These are phyloP conservation scores for Neonectria coccinea DNA, from an alignment of 2,329 filamentous ascomycete species.

Conservation along the genomic window DNA sequence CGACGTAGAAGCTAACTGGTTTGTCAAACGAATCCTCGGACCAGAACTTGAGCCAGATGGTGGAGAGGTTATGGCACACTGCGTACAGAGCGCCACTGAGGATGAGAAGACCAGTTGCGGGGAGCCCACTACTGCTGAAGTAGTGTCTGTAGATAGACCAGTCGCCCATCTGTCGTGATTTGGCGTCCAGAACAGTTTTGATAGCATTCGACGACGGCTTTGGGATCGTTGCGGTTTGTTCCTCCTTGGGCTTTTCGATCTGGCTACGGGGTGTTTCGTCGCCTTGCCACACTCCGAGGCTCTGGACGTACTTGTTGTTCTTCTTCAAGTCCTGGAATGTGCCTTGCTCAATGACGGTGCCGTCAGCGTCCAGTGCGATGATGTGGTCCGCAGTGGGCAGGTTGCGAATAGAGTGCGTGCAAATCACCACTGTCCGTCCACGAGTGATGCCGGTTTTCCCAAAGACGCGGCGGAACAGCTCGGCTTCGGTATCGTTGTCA, in stretches of 20 bases:
- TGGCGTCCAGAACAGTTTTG: conserved; percentile 33
- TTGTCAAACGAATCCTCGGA: conserved; percentile 47
- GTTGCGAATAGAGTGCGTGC: conserved; percentile 49
- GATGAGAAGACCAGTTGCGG: conserved; percentile 35
- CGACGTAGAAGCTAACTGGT: conserved; percentile 46
- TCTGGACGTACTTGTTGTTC: conserved; percentile 54
- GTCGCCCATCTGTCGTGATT: conserved; percentile 48
- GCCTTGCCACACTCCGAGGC: conserved; percentile 49
- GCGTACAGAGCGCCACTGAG: conserved; percentile 40
- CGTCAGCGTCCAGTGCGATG: conserved; percentile 57
- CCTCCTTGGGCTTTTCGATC: background rate
- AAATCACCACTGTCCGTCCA: conserved; percentile 56
- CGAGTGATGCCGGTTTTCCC: conserved; percentile 55
- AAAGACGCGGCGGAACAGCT: conserved; percentile 58
- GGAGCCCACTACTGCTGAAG: conserved; percentile 43
- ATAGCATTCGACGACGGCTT: background rate
- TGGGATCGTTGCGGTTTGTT: background rate
- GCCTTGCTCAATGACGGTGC: conserved; percentile 57
- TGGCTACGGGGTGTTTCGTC: conserved; percentile 11
- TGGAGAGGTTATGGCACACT: conserved; percentile 46
- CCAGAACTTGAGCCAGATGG: conserved; percentile 58
- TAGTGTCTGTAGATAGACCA: conserved; percentile 52
- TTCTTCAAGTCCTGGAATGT: conserved; percentile 42
- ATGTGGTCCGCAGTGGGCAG: conserved; percentile 58
- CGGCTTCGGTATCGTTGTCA: conserved; percentile 57